A percentile compares a stretch with the other conserved stretches of the same genome.
Conservation (phyloP, 2,329 filamentous ascomycete genomes). For the Fusarium brevicatenulatum region DNA sequence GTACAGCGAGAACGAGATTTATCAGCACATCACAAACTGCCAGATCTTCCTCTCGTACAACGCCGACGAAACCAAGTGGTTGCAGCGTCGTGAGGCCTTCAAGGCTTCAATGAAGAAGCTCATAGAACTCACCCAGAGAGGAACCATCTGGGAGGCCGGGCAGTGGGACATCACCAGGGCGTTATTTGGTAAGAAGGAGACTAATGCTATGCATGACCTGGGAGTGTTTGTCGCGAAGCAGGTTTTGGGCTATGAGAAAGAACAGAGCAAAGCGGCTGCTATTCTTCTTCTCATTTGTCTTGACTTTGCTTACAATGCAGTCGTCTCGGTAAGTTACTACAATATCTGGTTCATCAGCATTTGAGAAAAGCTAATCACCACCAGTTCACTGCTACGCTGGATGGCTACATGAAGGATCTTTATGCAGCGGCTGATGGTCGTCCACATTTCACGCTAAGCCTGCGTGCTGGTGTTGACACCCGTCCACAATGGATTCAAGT, state of each 20-base stretch:
- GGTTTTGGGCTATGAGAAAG: background rate
- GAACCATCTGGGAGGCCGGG: conserved; percentile 25
- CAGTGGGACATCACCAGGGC: background rate
- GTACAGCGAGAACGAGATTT: conserved; percentile 38
- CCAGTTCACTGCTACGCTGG: background rate
- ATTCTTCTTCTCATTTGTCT: conserved; percentile 2
- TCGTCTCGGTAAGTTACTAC: background rate
- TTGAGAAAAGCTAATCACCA: background rate
- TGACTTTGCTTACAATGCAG: conserved; percentile 8
- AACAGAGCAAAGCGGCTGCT: background rate
- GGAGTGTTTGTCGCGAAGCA: background rate
- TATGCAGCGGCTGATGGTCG: background rate
- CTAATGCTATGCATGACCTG: background rate
- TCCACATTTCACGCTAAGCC: background rate
- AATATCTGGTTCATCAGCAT: fast-evolving
- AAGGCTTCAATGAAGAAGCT: conserved; percentile 29
- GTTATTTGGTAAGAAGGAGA: background rate
- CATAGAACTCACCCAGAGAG: conserved; percentile 15
- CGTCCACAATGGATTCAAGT: background rate
- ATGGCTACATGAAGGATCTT: conserved; percentile 3
- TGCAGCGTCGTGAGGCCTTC: conserved; percentile 36
- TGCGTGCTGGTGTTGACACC: fast-evolving
- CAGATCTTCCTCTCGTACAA: conserved; percentile 40
- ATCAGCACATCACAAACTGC: conserved; percentile 43
- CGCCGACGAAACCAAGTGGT: conserved; percentile 37